Base-by-base conservation (phyloP, 2,329 filamentous ascomycete genomes). In the Ceratocystis smalleyi region DNA sequence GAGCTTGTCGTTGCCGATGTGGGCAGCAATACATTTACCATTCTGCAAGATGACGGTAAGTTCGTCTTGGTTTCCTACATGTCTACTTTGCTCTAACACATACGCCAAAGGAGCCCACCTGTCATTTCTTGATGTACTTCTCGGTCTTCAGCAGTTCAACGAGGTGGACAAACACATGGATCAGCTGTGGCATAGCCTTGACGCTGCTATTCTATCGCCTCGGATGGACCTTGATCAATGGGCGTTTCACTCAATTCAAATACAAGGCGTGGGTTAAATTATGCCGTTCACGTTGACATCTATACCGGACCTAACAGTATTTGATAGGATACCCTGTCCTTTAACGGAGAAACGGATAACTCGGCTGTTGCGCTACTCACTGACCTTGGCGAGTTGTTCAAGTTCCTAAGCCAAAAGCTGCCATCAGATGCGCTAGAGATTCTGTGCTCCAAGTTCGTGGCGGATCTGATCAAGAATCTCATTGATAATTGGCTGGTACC, bases 401-500 rank as follows among this genome's bases (percentile, higher is more conserved):
- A 71, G 1, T 85, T 82, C 69, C 72, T 86, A 1, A 75, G 79
- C 3, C 70, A 75, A 19, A 76, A 75, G 51, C 72, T 87, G 0
- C 83, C 84, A 0, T 65, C 74, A 8, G 78, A 83, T 35, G 75
- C 87, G 5, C 72, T 84, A 1, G 75, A 78, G 59, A 78, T 82
- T 0, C 75, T 96, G 1, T 87, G 88, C 0, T 77, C 80, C 12
- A 80, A 83, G 7, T 82, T 96, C 72, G 82, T 96, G 72, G 84
- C 85, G 0, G 78, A 81, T 47, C 74, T 96, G 8, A 80, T 86
- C 7, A 79, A 83, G 5, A 82, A 83, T 24, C 78, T 96, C 10
- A 85, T 90, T 49, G 81, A 81, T 3, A 78, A 81, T 3, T 95
- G 90, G 86, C 79, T 99, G 6, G 83, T 88, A 40, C 80, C 83